A percentile compares a stretch with the other conserved stretches of the same genome.
phyloP scores from a whole-genome alignment of 1,139 yeast genomes.

The Yamadazyma diospyri region DNA sequence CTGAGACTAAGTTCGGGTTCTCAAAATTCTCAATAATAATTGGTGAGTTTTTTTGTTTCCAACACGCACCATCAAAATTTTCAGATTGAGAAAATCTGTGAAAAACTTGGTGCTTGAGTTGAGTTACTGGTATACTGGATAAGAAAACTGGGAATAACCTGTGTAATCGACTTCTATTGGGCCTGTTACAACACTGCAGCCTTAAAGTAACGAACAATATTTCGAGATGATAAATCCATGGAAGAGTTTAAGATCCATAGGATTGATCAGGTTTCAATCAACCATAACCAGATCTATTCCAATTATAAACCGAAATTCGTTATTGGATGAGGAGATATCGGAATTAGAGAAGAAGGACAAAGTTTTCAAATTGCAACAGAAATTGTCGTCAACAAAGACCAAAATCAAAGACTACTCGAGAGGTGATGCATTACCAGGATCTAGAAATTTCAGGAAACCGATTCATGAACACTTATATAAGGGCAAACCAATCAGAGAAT shows the following conservation, averaged over 20 bases:
- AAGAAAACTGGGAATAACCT: no score
- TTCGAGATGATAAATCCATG: conserved; percentile 7
- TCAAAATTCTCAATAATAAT: conserved; percentile 8
- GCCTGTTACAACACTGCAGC: no score
- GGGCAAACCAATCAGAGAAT: conserved; percentile 73
- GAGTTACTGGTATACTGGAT: no score
- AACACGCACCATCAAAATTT: conserved; percentile 6
- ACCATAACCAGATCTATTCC: conserved; percentile 5
- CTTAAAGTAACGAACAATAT: no score
- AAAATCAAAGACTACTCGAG: conserved; percentile 75
- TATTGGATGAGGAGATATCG: conserved; percentile 41
- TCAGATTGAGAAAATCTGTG: no score
- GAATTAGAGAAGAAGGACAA: conserved; percentile 79
- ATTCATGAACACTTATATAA: conserved; percentile 82
- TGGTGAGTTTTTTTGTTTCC: conserved; percentile 10
- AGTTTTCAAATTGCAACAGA: conserved; percentile 67
- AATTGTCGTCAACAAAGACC: conserved; percentile 66
- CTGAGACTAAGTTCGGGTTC: conserved; percentile 4
- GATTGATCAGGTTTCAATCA: conserved; percentile 13
- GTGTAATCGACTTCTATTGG: no score
- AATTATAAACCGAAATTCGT: neutral
- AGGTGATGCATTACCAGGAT: conserved; percentile 71
- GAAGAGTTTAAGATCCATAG: conserved; percentile 1
- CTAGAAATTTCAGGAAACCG: conserved; percentile 87
- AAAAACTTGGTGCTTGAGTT: no score